Evolutionary conservation across 148 eudicot species (phyloP).

Genomic region (Chenopodium suecicum): DNA sequence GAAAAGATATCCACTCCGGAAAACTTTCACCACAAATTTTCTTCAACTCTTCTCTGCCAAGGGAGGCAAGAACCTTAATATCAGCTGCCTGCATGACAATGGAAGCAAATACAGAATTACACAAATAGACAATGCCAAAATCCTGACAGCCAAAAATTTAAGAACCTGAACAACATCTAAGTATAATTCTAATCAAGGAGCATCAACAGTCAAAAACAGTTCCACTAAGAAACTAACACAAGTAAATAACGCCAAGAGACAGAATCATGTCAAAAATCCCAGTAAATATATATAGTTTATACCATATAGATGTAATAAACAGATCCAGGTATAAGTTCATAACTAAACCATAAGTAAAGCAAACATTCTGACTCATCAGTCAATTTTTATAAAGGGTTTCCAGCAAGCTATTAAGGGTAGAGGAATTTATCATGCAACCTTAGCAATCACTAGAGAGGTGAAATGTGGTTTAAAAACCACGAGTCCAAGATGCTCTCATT

Average conservation of each 20-base stretch:
- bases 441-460: neutral
- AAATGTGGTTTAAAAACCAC: neutral
- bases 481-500: neutral
- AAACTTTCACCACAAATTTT: conserved; percentile 90
- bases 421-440: neutral
- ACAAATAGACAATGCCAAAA: neutral
- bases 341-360: neutral
- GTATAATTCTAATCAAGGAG: neutral
- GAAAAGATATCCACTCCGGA: conserved; percentile 96
- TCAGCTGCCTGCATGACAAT: conserved; percentile 72
- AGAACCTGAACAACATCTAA: conserved; percentile 1
- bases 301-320: neutral
- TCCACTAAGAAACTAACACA: neutral
- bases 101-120: neutral
- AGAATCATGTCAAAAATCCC: neutral
- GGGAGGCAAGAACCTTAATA: conserved; percentile 78
- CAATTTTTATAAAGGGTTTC: neutral
- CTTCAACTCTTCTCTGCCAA: conserved; percentile 83
- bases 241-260: neutral
- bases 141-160: neutral
- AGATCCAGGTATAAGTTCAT: neutral
- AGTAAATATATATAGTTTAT: neutral
- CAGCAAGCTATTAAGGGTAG: neutral
- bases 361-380: neutral
- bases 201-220: neutral